Percentiles rank a stretch among this genome's conserved stretches.
These are phyloP conservation scores for Suillus subluteus DNA, from an alignment of 768 basidiomycete species.

Conservation along the genomic window DNA sequence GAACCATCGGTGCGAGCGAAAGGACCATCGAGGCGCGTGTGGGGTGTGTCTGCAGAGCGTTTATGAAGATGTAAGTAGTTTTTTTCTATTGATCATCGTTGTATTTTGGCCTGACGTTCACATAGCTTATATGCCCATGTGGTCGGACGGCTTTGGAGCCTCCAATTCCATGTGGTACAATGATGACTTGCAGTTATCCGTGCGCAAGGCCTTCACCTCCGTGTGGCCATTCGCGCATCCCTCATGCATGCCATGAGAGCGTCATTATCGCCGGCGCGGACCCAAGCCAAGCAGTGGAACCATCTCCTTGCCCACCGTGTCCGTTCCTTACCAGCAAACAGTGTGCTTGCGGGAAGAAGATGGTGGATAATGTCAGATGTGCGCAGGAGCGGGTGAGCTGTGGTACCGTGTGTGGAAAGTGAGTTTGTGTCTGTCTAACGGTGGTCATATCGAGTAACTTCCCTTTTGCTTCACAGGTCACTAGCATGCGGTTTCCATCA, in stretches of 20 bases:
- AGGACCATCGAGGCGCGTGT: slow-evolving; percentile 85
- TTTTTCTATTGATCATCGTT: background rate
- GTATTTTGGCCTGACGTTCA: background rate
- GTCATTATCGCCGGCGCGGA: slow-evolving; percentile 32
- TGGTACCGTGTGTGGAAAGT: slow-evolving; percentile 81
- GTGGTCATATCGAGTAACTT: background rate
- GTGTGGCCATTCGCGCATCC: slow-evolving; percentile 82
- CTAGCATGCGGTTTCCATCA: slow-evolving; percentile 88
- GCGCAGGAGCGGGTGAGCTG: slow-evolving; percentile 82
- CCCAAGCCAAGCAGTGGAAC: background rate
- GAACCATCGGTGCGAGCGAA: slow-evolving; percentile 75
- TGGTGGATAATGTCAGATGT: slow-evolving; percentile 79
- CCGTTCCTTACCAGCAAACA: slow-evolving; percentile 74
- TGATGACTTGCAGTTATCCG: slow-evolving; percentile 76
- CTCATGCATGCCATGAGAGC: slow-evolving; percentile 86
- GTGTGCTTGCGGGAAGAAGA: slow-evolving; percentile 91
- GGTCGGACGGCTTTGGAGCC: slow-evolving; percentile 87
- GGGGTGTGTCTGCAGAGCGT: slow-evolving; percentile 83
- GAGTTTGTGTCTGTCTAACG: slow-evolving; percentile 28
- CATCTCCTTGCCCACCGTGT: slow-evolving; percentile 77
- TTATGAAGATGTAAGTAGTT: slow-evolving; percentile 79
- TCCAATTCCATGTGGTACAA: slow-evolving; percentile 86
- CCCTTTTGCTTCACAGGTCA: slow-evolving; percentile 42
- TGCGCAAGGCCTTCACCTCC: slow-evolving; percentile 70
- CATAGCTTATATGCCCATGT: slow-evolving; percentile 77